phyloP scores from a whole-genome alignment of 441 rosid genomes.

The Populus trichocarpa region DNA sequence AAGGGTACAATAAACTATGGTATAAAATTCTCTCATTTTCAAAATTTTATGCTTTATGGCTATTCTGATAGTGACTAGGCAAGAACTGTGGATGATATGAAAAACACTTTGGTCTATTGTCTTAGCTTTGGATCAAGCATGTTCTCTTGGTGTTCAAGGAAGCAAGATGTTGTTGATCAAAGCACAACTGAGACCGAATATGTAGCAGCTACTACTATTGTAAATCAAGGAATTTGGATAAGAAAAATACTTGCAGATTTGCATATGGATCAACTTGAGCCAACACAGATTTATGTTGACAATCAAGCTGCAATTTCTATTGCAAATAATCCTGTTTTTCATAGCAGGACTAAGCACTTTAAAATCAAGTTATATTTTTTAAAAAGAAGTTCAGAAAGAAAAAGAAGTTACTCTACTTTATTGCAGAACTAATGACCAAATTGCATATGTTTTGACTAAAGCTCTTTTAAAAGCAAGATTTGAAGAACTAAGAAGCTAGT shows the following conservation, averaged over 20 bases:
- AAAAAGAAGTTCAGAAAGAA: neutral
- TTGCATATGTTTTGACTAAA: neutral
- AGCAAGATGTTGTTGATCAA: neutral
- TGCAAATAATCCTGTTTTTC: neutral
- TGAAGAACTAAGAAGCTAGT: neutral
- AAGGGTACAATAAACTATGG: neutral
- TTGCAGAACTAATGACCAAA: neutral
- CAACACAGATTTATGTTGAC: neutral
- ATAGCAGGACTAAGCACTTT: neutral
- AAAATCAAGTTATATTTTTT: neutral
- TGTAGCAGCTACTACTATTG: neutral
- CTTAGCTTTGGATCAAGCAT: neutral
- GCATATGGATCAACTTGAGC: neutral
- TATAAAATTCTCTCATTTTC: neutral
- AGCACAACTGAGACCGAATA: neutral
- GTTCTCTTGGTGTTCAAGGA: neutral
- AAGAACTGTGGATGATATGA: neutral
- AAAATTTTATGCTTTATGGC: neutral
- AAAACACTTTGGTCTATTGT: neutral
- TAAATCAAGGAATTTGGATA: neutral
- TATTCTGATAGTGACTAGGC: neutral
- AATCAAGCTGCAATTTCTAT: neutral
- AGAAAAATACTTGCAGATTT: neutral
- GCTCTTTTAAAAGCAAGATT: neutral
- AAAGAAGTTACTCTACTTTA: neutral